These are phyloP conservation scores for Populus tremula DNA, from an alignment of 345 rosid genomes.

Conservation along the genomic window DNA sequence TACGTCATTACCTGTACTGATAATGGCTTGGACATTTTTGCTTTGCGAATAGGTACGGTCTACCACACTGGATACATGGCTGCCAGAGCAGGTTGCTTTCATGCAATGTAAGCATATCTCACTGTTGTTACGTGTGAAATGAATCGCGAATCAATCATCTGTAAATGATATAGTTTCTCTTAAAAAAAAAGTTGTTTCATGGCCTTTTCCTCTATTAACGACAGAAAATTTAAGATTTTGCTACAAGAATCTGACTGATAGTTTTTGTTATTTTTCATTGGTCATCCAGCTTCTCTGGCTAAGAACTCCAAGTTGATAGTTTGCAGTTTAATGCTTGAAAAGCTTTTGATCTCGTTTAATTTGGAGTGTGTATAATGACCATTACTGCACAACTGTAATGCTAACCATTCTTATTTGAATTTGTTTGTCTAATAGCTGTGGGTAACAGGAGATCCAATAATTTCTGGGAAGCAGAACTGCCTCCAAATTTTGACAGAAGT, in stretches of 20 bases:
- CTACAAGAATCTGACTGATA: not conserved
- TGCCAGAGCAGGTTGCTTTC: slow-evolving; percentile 32
- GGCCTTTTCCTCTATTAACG: too few species aligned
- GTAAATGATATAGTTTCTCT: not conserved
- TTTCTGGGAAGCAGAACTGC: slow-evolving; percentile 29
- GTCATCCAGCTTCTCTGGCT: not conserved
- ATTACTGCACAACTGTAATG: not conserved
- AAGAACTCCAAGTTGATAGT: not conserved
- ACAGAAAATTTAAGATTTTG: too few species aligned
- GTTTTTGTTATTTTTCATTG: not conserved
- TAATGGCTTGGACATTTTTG: not conserved
- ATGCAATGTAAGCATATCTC: slow-evolving; percentile 25
- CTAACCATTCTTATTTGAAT: not conserved
- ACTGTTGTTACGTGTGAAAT: not conserved
- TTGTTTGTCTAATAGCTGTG: slow-evolving; percentile 9
- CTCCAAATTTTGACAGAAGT: slow-evolving; percentile 10
- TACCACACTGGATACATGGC: slow-evolving; percentile 30
- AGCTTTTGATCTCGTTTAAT: not conserved
- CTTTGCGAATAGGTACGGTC: slow-evolving; percentile 23
- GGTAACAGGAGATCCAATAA: slow-evolving; percentile 24
- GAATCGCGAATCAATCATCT: not conserved
- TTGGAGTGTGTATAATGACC: not conserved
- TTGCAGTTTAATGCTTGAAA: not conserved
- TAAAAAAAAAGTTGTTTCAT: not conserved
- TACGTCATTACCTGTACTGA: not conserved